Base-by-base conservation (phyloP, 2,329 filamentous ascomycete species). In the Xylaria polymorpha region DNA sequence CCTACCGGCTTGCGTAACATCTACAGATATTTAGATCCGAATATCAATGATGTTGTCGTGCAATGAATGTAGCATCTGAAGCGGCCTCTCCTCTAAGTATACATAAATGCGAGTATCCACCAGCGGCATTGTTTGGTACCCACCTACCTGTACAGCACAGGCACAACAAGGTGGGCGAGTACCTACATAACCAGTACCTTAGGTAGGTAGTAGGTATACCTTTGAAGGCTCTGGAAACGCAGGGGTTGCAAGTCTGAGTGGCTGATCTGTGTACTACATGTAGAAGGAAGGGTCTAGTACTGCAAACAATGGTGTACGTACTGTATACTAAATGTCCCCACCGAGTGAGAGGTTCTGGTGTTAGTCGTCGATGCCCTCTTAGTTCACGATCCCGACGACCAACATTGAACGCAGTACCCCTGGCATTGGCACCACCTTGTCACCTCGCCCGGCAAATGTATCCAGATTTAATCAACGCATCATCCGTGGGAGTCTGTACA, bases 371-470 rank as follows among this genome's bases (percentile, higher is more conserved):
- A 68, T 67, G 51, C 64, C 32, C 64, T 51, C 56, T 39, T 20
- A 67, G 64, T 57, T 67, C 64, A 70, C 67, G 64, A 70, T 70
- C 67, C 3, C 39, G 37, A 46, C 44, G 12, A 53, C 43, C 44
- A 43, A 15, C 3, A 12, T 51, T 25, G 37, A 66, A 51, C 50
- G 44, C 50, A 20, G 29, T 44, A 55, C 44, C 66, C 62, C 15
- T 7, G 14, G 48, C 15, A 14, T 22, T 22, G n/a, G 44, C 4
- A 43, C 55, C 35, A 22, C 37, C 53, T 41, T 41, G 18, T 37
- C 53, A 39, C 9, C n/a, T 37, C 4, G 35, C 1, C 35, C 41
- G 9, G 48, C 41, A 44, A 20, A 62, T 53, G 53, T 15, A 41
- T 37, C 20, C 15, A 25, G 15, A 15, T 53, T 12, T 14, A 37